These are phyloP conservation scores for Jamesozyma spencerorum DNA, from an alignment of 805 yeast species.

Conservation along the genomic window DNA sequence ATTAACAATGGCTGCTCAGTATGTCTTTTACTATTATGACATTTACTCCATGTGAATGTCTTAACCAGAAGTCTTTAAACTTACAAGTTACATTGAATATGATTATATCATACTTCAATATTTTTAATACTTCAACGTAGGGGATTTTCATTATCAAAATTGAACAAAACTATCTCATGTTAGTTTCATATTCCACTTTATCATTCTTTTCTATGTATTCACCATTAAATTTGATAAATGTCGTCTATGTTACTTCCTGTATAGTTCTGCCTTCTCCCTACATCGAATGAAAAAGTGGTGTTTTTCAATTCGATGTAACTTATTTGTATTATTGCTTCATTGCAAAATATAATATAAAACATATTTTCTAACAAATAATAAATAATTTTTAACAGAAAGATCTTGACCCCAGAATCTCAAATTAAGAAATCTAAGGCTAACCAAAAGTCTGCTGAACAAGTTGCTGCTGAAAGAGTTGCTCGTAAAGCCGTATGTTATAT, in stretches of 20 bases:
- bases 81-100: conserved; percentile 11
- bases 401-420: conserved; percentile 70
- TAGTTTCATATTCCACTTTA: conserved; percentile 4
- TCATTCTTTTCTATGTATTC: conserved; percentile 5
- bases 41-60: too few species aligned
- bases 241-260: conserved; percentile 14
- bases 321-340: conserved; percentile 9
- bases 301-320: conserved; percentile 33
- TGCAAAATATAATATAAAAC: background rate
- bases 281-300: conserved; percentile 34
- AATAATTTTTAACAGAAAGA: conserved; percentile 27
- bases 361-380: conserved; percentile 1
- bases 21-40: conserved; percentile 15
- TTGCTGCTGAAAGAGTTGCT: conserved; percentile 71
- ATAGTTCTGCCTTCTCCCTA: conserved; percentile 30
- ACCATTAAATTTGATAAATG: conserved; percentile 5
- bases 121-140: conserved; percentile 10
- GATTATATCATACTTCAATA: background rate
- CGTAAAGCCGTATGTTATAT: conserved; percentile 66
- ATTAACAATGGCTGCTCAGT: conserved; percentile 32
- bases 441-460: conserved; percentile 66
- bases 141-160: conserved; percentile 22
- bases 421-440: conserved; percentile 73
- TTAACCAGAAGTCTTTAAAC: too few species aligned
- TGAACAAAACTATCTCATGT: conserved; percentile 24